These are phyloP conservation scores for Russula olivacea DNA, from an alignment of 768 basidiomycete species.

Conservation along the genomic window DNA sequence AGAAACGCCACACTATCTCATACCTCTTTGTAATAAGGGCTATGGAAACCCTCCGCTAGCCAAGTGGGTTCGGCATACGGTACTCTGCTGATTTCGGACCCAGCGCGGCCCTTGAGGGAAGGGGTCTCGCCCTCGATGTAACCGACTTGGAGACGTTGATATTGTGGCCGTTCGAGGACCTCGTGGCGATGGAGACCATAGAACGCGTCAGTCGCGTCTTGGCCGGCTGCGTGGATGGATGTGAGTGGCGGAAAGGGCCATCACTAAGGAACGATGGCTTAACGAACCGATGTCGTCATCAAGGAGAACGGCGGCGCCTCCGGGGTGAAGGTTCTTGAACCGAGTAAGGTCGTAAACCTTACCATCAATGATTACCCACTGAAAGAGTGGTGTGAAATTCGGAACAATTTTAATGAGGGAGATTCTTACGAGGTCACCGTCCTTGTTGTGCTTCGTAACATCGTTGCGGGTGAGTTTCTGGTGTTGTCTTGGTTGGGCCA, in stretches of 20 bases:
- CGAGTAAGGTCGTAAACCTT: constrained; percentile 80
- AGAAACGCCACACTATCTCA: constrained; percentile 21
- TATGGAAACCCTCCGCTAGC: constrained; percentile 63
- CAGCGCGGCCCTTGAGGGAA: constrained; percentile 42
- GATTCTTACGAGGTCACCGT: constrained; percentile 63
- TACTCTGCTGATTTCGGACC: constrained; percentile 62
- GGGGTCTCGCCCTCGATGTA: constrained; percentile 56
- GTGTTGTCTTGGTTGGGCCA: constrained; percentile 32
- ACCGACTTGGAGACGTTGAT: constrained; percentile 70
- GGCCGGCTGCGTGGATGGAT: constrained; percentile 48
- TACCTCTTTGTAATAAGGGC: constrained; percentile 73
- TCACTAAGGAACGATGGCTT: neutral
- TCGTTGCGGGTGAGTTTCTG: constrained; percentile 58
- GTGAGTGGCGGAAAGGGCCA: neutral
- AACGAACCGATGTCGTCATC: constrained; percentile 64
- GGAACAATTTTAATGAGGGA: neutral
- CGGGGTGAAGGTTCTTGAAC: constrained; percentile 79
- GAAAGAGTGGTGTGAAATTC: neutral
- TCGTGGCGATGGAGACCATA: constrained; percentile 86
- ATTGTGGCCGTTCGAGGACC: constrained; percentile 70
- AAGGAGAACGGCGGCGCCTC: constrained; percentile 72
- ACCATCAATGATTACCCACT: constrained; percentile 83
- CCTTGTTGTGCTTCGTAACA: constrained; percentile 75
- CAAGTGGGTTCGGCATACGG: constrained; percentile 90
- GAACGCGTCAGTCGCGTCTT: constrained; percentile 85